Evolutionary conservation across 805 yeast genomes (phyloP).

Genomic region (Spathaspora hagerdaliae): DNA sequence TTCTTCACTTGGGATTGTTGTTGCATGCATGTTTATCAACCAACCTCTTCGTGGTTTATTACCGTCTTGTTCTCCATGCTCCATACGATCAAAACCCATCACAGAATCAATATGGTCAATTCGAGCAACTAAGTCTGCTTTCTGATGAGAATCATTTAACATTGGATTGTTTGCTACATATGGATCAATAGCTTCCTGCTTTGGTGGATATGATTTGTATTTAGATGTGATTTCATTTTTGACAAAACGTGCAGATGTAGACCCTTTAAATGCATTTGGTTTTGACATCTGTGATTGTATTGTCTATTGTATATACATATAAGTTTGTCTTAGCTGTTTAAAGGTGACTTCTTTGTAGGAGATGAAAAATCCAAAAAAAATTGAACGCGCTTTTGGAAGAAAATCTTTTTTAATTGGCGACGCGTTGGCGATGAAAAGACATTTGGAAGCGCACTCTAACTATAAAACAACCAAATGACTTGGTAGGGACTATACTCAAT

Average conservation of each 20-base stretch:
- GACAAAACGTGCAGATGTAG: conserved; percentile 50
- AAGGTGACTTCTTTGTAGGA: too few relatives aligned
- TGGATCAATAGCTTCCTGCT: conserved; percentile 17
- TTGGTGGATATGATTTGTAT: conserved; percentile 11
- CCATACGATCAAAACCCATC: conserved; percentile 86
- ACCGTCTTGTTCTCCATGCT: conserved; percentile 59
- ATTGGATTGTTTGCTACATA: conserved; percentile 30
- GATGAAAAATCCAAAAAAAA: too few relatives aligned
- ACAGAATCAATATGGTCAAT: conserved; percentile 67
- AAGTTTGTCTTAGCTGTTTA: too few relatives aligned
- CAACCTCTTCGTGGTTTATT: conserved; percentile 66
- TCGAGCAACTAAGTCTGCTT: conserved; percentile 51
- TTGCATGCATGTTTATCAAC: conserved; percentile 92
- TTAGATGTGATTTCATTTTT: conserved; percentile 31
- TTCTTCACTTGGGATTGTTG: conserved; percentile 59
- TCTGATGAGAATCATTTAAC: conserved; percentile 36
- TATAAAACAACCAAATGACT: too few relatives aligned
- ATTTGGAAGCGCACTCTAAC: too few relatives aligned
- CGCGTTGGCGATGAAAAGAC: too few relatives aligned
- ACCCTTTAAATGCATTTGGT: conserved; percentile 35
- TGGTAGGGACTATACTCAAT: too few relatives aligned
- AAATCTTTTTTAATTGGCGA: too few relatives aligned
- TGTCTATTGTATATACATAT: too few relatives aligned
- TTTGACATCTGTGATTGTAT: background rate
- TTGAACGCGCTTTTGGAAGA: too few relatives aligned